Evolutionary conservation across 2,329 filamentous ascomycete genomes (phyloP).

Genomic region (Calycina herbarum): DNA sequence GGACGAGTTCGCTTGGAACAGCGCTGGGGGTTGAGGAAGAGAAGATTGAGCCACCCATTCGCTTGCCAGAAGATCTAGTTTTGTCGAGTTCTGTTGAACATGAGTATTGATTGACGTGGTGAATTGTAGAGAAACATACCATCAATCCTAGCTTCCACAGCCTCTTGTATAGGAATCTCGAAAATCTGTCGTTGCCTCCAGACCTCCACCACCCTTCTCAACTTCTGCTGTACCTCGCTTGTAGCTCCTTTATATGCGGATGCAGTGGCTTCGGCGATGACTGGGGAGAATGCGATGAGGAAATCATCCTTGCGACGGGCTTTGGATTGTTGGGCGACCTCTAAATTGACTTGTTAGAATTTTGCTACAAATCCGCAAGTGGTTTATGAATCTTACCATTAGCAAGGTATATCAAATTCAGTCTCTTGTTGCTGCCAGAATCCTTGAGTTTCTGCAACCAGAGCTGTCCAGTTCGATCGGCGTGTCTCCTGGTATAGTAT

Average conservation of each 20-base stretch:
- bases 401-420: slow-evolving; percentile 91
- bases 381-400: slow-evolving; percentile 65
- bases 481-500: slow-evolving; percentile 68
- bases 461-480: slow-evolving; percentile 85
- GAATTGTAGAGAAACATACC: slow-evolving; percentile 53
- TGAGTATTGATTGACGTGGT: background rate
- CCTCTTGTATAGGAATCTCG: slow-evolving; percentile 73
- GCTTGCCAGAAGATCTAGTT: slow-evolving; percentile 50
- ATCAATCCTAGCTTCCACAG: slow-evolving; percentile 76
- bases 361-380: background rate
- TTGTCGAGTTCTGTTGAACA: slow-evolving; percentile 59
- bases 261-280: slow-evolving; percentile 87
- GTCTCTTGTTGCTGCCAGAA: slow-evolving; percentile 77
- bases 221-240: slow-evolving; percentile 81
- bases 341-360: slow-evolving; percentile 45
- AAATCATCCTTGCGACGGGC: slow-evolving; percentile 92
- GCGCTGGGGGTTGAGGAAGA: slow-evolving; percentile 51
- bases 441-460: slow-evolving; percentile 92
- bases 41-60: slow-evolving; percentile 70
- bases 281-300: slow-evolving; percentile 83
- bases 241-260: slow-evolving; percentile 89
- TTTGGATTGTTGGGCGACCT: slow-evolving; percentile 95
- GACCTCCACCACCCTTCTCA: slow-evolving; percentile 87
- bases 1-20: slow-evolving; percentile 74
- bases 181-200: slow-evolving; percentile 90